A percentile compares a stretch with the other conserved stretches of the same genome.
phyloP scores from a whole-genome alignment of 208 protist species.

The Wallacemonas sp. region DNA sequence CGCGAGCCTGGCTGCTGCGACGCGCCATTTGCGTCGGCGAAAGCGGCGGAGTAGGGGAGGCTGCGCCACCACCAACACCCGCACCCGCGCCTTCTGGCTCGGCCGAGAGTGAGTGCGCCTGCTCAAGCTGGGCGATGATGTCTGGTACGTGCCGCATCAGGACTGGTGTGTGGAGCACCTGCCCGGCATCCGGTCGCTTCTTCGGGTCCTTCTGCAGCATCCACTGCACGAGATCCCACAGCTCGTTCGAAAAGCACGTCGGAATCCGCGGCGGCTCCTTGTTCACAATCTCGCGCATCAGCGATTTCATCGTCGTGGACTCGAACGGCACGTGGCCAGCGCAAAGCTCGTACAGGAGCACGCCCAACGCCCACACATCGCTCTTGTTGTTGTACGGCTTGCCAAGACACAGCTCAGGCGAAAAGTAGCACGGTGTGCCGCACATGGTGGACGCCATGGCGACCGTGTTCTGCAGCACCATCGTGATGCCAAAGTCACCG shows the following conservation, averaged over 20 bases:
- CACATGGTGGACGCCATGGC: constrained; percentile 93
- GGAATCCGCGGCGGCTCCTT: constrained; percentile 78
- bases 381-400: constrained; percentile 94
- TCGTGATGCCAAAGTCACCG: constrained; percentile 93
- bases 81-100: no score
- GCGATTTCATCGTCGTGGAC: constrained; percentile 76
- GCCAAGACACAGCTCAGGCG: constrained; percentile 92
- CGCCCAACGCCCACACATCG: constrained; percentile 92
- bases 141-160: constrained; percentile 68
- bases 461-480: constrained; percentile 83
- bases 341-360: constrained; percentile 90
- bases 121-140: constrained; percentile 59
- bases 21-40: neutral
- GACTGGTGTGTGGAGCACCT: constrained; percentile 69
- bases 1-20: neutral
- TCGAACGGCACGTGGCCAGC: constrained; percentile 79
- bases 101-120: constrained; percentile 1
- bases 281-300: constrained; percentile 88
- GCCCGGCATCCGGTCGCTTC: constrained; percentile 77
- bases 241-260: constrained; percentile 53
- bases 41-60: no score
- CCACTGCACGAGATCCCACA: constrained; percentile 72
- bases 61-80: no score
- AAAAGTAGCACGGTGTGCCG: constrained; percentile 96
- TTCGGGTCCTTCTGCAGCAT: constrained; percentile 84